Evolutionary conservation across 495 filamentous ascomycete genomes (phyloP).

Genomic region (Hypoxylon lenormandii): DNA sequence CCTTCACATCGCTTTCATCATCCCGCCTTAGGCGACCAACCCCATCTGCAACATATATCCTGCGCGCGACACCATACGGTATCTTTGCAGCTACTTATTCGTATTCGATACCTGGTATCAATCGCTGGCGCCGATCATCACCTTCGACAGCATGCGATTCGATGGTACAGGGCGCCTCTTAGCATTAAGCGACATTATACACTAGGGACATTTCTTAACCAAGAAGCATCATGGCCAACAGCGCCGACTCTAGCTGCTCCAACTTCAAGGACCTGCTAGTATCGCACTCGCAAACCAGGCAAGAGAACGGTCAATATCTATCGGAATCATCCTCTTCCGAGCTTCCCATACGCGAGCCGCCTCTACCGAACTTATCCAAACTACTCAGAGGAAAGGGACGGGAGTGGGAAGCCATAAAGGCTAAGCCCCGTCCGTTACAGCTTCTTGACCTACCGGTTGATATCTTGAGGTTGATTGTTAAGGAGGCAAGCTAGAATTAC

Average conservation of each 20-base stretch:
- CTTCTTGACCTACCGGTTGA: slow-evolving; percentile 89
- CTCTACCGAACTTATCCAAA: slow-evolving; percentile 41
- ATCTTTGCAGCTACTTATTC: slow-evolving; percentile 4
- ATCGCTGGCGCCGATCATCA: slow-evolving; percentile 10
- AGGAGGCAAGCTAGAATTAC: slow-evolving; percentile 72
- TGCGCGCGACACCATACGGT: slow-evolving; percentile 11
- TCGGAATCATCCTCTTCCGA: slow-evolving; percentile 39
- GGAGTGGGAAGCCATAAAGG: slow-evolving; percentile 55
- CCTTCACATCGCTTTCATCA: neutral
- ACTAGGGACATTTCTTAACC: slow-evolving; percentile 6
- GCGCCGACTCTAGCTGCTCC: slow-evolving; percentile 37
- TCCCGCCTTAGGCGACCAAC: slow-evolving; percentile 11
- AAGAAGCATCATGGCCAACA: slow-evolving; percentile 40
- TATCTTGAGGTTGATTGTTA: slow-evolving; percentile 86
- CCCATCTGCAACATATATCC: slow-evolving; percentile 11
- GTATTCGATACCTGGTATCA: slow-evolving; percentile 4
- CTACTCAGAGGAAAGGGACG: slow-evolving; percentile 57
- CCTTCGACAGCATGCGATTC: slow-evolving; percentile 40
- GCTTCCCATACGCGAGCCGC: slow-evolving; percentile 14
- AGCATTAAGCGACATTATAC: slow-evolving; percentile 29
- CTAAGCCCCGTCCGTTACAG: slow-evolving; percentile 60
- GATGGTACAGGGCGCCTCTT: slow-evolving; percentile 20
- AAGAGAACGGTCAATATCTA: slow-evolving; percentile 32
- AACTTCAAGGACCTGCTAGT: slow-evolving; percentile 34
- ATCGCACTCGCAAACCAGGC: slow-evolving; percentile 34